phyloP scores from a whole-genome alignment of 2,329 filamentous ascomycete genomes.

The Graphiopsis chlorocephala region DNA sequence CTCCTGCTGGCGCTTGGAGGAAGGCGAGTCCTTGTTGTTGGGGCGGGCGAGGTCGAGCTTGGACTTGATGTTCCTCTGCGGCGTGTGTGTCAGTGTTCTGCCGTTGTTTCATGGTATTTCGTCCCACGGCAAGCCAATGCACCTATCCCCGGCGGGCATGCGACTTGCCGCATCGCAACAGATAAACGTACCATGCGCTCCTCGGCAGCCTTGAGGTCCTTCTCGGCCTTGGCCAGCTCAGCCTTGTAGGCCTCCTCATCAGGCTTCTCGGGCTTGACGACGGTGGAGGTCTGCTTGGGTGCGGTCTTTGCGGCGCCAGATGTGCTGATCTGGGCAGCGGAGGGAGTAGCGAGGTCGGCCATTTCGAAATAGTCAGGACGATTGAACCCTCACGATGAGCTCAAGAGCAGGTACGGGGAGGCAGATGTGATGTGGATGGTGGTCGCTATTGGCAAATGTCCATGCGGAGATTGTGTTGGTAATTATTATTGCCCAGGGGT shows the following conservation, averaged over 20 bases:
- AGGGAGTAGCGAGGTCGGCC: slow-evolving; percentile 38
- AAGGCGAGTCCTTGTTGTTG: slow-evolving; percentile 77
- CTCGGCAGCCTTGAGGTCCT: slow-evolving; percentile 76
- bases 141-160: slow-evolving; percentile 7
- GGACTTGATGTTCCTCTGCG: slow-evolving; percentile 77
- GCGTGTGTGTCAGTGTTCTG: slow-evolving; percentile 21
- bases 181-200: slow-evolving; percentile 48
- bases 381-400: slow-evolving; percentile 17
- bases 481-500: neutral
- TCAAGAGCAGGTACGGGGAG: slow-evolving; percentile 3
- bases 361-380: slow-evolving; percentile 23
- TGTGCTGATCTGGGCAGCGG: slow-evolving; percentile 36
- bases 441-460: neutral
- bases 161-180: neutral
- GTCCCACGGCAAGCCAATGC: slow-evolving; percentile 2
- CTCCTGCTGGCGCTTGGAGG: slow-evolving; percentile 79
- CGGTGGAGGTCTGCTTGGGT: slow-evolving; percentile 24
- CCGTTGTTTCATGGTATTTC: neutral
- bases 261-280: slow-evolving; percentile 74
- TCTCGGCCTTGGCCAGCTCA: slow-evolving; percentile 75
- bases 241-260: slow-evolving; percentile 83
- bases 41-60: slow-evolving; percentile 83
- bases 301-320: slow-evolving; percentile 33
- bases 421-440: neutral
- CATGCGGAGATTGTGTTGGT: neutral